These are phyloP conservation scores for Bisporella sp. DNA, from an alignment of 2,329 filamentous ascomycete species.

Conservation along the genomic window DNA sequence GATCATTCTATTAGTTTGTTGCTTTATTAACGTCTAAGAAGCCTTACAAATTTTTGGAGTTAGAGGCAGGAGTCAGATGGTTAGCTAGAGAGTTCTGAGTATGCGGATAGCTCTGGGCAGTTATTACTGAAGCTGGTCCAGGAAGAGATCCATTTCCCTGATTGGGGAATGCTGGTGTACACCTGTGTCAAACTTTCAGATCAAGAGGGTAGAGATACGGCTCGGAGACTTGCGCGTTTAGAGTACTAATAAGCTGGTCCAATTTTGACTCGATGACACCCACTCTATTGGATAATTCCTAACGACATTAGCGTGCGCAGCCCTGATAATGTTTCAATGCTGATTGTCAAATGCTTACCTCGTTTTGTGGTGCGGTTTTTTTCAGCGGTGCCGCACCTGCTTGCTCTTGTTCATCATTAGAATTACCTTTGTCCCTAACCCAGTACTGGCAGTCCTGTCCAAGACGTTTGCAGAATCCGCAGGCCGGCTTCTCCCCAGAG, in stretches of 20 bases:
- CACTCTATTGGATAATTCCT: background rate
- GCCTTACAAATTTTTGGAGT: background rate
- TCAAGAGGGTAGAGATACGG: too few species aligned
- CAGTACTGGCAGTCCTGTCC: conserved; percentile 2
- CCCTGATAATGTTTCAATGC: background rate
- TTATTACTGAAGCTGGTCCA: background rate
- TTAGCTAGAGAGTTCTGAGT: background rate
- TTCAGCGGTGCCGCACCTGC: too few species aligned
- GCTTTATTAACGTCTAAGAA: background rate
- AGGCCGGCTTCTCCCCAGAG: conserved; percentile 9
- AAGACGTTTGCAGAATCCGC: conserved; percentile 5
- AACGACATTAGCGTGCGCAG: background rate
- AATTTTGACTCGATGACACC: background rate
- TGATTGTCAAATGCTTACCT: background rate
- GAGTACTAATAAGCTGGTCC: background rate
- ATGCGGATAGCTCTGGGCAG: background rate
- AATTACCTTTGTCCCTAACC: background rate
- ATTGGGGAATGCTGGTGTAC: background rate
- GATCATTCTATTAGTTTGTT: background rate
- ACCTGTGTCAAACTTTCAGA: too few species aligned
- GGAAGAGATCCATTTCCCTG: background rate
- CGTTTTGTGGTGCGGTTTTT: background rate
- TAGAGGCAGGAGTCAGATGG: background rate
- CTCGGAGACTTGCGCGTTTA: too few species aligned
- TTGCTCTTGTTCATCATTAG: too few species aligned